Conservation (phyloP, 768 basidiomycete species). For the Phanerochaete carnosa region DNA sequence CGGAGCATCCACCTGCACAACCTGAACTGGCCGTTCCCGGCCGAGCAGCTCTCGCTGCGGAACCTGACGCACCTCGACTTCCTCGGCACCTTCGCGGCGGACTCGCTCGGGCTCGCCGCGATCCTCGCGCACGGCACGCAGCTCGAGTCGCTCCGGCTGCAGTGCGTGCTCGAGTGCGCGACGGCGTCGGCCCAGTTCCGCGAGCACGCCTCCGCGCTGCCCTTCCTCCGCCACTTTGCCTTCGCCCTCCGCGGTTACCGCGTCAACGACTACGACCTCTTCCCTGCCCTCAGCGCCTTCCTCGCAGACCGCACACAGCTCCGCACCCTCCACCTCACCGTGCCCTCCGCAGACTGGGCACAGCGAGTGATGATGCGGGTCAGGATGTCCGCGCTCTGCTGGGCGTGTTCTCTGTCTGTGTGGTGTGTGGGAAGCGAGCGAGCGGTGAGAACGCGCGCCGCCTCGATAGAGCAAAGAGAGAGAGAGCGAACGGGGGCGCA, state of each 20-base stretch:
- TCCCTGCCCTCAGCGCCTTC: constrained; percentile 67
- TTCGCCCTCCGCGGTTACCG: constrained; percentile 32
- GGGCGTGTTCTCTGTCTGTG: constrained; percentile 48
- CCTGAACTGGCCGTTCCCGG: constrained; percentile 54
- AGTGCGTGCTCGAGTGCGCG: constrained; percentile 53
- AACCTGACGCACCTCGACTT: constrained; percentile 66
- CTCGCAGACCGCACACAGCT: constrained; percentile 53
- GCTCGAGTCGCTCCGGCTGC: constrained; percentile 57
- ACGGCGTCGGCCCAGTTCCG: constrained; percentile 47
- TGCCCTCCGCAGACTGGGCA: constrained; percentile 31
- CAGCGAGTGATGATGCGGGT: constrained; percentile 61
- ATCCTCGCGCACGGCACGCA: constrained; percentile 61
- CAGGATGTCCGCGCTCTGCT: constrained; percentile 68
- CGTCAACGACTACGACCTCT: constrained; percentile 54
- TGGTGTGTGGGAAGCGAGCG: neutral
- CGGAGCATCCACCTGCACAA: constrained; percentile 55
- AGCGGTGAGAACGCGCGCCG: no score
- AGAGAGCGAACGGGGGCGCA: constrained; percentile 5
- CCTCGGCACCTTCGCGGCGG: constrained; percentile 50
- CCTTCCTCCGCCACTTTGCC: constrained; percentile 64
- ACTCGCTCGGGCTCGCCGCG: constrained; percentile 51
- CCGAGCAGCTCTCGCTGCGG: constrained; percentile 49
- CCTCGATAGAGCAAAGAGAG: neutral
- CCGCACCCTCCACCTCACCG: constrained; percentile 45
- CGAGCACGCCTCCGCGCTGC: constrained; percentile 37